Evolutionary conservation across 2,329 filamentous ascomycete species (phyloP), one percentile per base, ranked within the genome.

Genomic region (Exophiala dermatitidis): DNA sequence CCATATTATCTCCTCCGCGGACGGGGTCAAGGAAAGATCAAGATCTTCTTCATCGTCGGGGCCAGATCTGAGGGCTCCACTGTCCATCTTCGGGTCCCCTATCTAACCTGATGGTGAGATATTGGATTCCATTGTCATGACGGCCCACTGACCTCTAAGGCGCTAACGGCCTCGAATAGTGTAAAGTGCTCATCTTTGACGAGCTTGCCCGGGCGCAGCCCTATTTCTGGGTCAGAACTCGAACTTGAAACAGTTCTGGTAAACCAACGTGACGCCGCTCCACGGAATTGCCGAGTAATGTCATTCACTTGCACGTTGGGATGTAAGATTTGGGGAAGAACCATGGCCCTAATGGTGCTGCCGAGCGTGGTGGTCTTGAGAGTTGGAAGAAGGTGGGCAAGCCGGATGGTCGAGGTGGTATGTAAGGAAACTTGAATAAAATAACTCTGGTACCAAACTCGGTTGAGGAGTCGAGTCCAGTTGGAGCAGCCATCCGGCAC

Each of bases 71-170:
- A 94, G 75, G 60, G 85, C 90, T 30, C 93, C 93, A 66, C 89
- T 96, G 70, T 98, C 93, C 93, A 98, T 98, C 72, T 97, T 98
- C 1, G 88, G 84, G 66, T 98, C 93, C 88, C 96, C 96, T 63
- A 98, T 95, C 93, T 98, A 64, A 48, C 29, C 38, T 19, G 1
- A 10, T n/a, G 19, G 12, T 58, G 36, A 61, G 47, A 5, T n/a
- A 8, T 7, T 37, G 9, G 29, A 28, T n/a, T 5, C 19, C 6
- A 29, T 3, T 12, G 6, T 9, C n/a, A 9, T 34, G n/a, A 9
- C 19, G 8, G 5, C 19, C 3, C 52, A 64, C 71, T 51, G 61
- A 77, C 74, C 76, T 85, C 82, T 55, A 85, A 72, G 58, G 82
- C 82, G 55, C 88, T 88, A 62, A 98, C 93, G 46, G 90, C 86